Base-by-base conservation (phyloP, 768 basidiomycete species). In the Lactifluus rugatus region DNA sequence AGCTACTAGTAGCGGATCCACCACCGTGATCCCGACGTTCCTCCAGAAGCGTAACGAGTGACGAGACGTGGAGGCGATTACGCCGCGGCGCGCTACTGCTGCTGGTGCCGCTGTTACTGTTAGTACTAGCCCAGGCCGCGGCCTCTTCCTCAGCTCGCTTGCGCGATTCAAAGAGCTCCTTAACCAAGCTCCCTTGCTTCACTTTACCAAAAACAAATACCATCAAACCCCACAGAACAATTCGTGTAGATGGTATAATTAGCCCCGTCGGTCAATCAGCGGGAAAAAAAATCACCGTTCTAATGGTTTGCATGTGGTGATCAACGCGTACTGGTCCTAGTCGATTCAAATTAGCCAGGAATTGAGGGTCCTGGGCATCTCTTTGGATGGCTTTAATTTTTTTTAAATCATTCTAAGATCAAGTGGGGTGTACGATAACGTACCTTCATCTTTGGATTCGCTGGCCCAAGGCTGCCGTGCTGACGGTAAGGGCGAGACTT, bases 241-340 rank as follows among this genome's bases (percentile, higher is more conserved):
- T 32, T 52, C 5, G 45, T 14, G 23, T 13, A n/a, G n/a, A n/a
- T n/a, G n/a, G n/a, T n/a, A 21, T 25, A 10, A 14, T 25, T 13
- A 13, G 14, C 6, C 14, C 13, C 10, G 34, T 36, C 34, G 34
- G 46, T 17, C 14, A 34, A 34, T 11, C 23, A 28, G 13, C 16
- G 5, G 53, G 48, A 44, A 34, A 49, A 58, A 28, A 51, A 2
- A 34, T 11, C 66, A 83, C 85, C 21, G 77, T 70, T 62, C 69
- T 76, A 52, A 80, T 63, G 6, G 75, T 68, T 57, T 75, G 73
- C 77, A 78, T 79, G 66, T 77, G 79, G 64, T 85, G 83, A 64
- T 88, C 81, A 13, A 91, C 87, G 32, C 72, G 74, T 23, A 90
- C 89, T 13, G 79, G 81, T 1, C 88, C 88, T 2, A 92, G 72